Evolutionary conservation across 768 basidiomycete genomes (phyloP).

Genomic region (Phaeotremella fagi): DNA sequence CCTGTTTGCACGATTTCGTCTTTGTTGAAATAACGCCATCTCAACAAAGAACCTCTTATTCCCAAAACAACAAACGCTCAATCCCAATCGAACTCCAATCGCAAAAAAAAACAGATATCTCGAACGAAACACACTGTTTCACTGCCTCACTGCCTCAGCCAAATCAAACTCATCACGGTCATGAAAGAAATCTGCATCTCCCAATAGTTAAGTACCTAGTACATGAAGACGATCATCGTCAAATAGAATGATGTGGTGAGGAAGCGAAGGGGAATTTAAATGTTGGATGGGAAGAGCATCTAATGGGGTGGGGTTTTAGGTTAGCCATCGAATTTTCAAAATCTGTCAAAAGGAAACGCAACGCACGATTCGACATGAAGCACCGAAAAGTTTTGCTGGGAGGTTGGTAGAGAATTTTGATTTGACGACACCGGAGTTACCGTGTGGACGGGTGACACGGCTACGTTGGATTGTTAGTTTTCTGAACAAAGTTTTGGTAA

Average conservation of each 20-base stretch:
- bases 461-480: slow-evolving; percentile 49
- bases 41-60: too few species aligned
- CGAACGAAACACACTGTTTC: too few species aligned
- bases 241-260: slow-evolving; percentile 1
- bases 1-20: too few species aligned
- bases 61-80: too few species aligned
- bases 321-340: neutral
- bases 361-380: slow-evolving; percentile 57
- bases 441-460: slow-evolving; percentile 88
- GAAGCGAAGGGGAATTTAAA: slow-evolving; percentile 29
- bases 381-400: slow-evolving; percentile 90
- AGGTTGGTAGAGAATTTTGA: slow-evolving; percentile 95
- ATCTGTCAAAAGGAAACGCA: neutral
- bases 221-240: slow-evolving; percentile 36
- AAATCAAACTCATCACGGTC: neutral
- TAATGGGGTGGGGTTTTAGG: slow-evolving; percentile 2
- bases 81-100: too few species aligned
- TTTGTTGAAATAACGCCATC: too few species aligned
- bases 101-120: too few species aligned
- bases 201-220: slow-evolving; percentile 21
- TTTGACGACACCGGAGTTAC: slow-evolving; percentile 91
- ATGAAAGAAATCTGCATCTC: too few species aligned
- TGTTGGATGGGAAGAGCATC: slow-evolving; percentile 50
- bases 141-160: too few species aligned
- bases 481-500: neutral